Conservation (phyloP, 768 basidiomycete genomes). For the Trametes elegans region DNA sequence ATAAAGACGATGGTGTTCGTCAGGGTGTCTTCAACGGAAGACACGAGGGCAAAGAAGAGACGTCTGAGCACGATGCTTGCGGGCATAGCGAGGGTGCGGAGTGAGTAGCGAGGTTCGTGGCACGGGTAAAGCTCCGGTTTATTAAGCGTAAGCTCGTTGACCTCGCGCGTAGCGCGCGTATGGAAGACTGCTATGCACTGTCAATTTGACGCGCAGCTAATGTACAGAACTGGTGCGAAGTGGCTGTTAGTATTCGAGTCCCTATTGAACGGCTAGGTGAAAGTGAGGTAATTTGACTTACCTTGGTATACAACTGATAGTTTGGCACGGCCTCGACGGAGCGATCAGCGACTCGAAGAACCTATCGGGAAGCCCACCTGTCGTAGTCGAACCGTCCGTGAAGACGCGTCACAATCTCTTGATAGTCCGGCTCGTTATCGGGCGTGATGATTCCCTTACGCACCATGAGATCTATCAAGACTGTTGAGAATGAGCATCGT, state of each 20-base stretch:
- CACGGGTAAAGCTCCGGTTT: too few species aligned
- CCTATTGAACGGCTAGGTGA: background rate
- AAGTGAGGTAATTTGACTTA: background rate
- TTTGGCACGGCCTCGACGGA: too few species aligned
- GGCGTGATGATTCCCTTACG: constrained; percentile 83
- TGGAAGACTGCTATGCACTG: background rate
- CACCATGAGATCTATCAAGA: constrained; percentile 87
- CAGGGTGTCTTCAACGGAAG: background rate
- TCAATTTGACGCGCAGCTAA: background rate
- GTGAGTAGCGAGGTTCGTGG: background rate
- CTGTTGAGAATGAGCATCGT: constrained; percentile 35
- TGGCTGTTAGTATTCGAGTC: background rate
- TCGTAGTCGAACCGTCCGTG: constrained; percentile 71
- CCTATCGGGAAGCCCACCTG: constrained; percentile 11
- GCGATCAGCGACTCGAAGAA: background rate
- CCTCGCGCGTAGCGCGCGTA: constrained; percentile 1
- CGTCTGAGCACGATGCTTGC: constrained; percentile 15
- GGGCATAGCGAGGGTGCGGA: background rate
- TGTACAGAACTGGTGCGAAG: background rate
- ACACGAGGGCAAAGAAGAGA: constrained; percentile 14
- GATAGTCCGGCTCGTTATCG: constrained; percentile 81
- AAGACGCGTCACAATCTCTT: constrained; percentile 73
- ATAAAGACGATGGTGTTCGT: constrained; percentile 31
- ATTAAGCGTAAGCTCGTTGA: background rate
- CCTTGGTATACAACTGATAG: background rate